Evolutionary conservation across 352 stramenopile genomes (phyloP).

Genomic region (Pythium diclinum): DNA sequence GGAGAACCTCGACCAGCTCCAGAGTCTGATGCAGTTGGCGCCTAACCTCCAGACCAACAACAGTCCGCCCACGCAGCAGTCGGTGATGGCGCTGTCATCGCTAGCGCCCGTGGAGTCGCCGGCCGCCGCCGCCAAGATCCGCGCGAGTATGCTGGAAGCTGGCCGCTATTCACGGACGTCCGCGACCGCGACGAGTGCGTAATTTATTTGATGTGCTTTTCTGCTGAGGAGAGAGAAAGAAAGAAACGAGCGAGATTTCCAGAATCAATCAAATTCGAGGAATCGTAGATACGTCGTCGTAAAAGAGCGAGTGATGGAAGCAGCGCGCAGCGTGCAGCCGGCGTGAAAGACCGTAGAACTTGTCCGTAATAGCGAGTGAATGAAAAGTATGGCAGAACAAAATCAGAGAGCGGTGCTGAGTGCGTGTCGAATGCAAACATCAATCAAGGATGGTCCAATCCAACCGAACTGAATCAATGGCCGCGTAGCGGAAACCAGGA

Average conservation of each 20-base stretch:
- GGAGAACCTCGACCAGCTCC: constrained; percentile 81
- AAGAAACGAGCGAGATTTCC: background rate
- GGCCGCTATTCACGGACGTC: constrained; percentile 8
- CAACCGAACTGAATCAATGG: background rate
- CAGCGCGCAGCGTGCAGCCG: no score
- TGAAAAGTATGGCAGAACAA: background rate
- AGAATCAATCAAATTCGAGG: background rate
- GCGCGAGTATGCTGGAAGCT: constrained; percentile 16
- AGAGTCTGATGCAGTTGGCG: constrained; percentile 77
- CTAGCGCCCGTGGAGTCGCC: constrained; percentile 28
- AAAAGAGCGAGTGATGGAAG: background rate
- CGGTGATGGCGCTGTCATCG: constrained; percentile 17
- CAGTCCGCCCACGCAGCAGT: constrained; percentile 19
- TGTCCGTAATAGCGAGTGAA: constrained; percentile 1
- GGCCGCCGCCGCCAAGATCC: constrained; percentile 23
- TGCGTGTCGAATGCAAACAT: background rate
- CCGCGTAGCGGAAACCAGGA: background rate
- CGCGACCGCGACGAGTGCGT: constrained; percentile 24
- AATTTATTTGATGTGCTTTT: constrained; percentile 24
- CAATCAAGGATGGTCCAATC: background rate
- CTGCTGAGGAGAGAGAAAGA: constrained; percentile 1
- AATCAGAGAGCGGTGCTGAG: background rate
- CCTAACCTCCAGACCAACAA: constrained; percentile 25
- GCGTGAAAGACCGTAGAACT: background rate
- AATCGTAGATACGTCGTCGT: background rate